Percentiles rank a stretch among this genome's conserved stretches.
Conservation (phyloP, 768 basidiomycete genomes). For the Austroboletus eburneus region DNA sequence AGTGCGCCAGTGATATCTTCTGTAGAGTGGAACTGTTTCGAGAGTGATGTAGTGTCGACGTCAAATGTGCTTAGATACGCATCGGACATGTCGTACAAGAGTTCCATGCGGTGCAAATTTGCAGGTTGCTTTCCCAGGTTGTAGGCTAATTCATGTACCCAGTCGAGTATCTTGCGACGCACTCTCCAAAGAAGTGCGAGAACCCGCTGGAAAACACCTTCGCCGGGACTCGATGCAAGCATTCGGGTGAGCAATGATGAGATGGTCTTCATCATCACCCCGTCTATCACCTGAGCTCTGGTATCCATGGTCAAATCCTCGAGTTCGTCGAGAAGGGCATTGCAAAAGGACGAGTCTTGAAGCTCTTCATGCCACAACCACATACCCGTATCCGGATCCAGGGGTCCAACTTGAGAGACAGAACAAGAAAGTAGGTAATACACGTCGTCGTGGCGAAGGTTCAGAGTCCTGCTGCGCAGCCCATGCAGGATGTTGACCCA, state of each 20-base stretch:
- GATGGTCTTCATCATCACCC: background rate
- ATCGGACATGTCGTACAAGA: slow-evolving; percentile 32
- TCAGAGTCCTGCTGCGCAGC: background rate
- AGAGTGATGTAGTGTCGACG: slow-evolving; percentile 3
- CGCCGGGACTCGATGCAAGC: slow-evolving; percentile 2
- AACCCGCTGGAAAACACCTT: slow-evolving; percentile 11
- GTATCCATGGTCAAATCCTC: background rate
- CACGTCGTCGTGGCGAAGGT: background rate
- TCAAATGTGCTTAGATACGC: slow-evolving; percentile 31
- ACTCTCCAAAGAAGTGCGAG: slow-evolving; percentile 25
- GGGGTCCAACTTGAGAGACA: background rate
- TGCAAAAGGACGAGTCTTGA: slow-evolving; percentile 28
- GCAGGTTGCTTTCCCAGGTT: background rate
- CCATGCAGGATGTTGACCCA: slow-evolving; percentile 41
- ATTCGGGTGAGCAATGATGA: background rate
- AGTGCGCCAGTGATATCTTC: background rate
- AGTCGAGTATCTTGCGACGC: slow-evolving; percentile 27
- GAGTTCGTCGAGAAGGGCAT: background rate
- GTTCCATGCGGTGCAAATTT: slow-evolving; percentile 4
- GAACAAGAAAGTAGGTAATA: background rate
- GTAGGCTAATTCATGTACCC: slow-evolving; percentile 25
- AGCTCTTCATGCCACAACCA: slow-evolving; percentile 35
- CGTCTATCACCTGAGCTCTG: background rate
- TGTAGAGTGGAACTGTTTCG: background rate
- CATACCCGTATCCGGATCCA: background rate